Evolutionary conservation across 225 moss, liverwort and hornwort genomes (phyloP).

Genomic region (Physcomitrium patens): DNA sequence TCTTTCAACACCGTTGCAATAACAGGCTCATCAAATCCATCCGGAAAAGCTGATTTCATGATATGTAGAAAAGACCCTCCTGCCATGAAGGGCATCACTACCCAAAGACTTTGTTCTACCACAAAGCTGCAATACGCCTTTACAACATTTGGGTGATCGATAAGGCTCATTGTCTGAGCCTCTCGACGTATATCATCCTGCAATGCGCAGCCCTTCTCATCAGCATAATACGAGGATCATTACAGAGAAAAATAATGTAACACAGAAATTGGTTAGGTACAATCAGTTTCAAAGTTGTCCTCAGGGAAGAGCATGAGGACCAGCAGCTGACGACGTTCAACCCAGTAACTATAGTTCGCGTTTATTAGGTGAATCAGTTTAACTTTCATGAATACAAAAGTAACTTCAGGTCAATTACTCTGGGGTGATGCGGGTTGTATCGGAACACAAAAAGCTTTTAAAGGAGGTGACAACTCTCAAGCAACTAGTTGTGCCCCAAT

Average conservation of each 20-base stretch:
- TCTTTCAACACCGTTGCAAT: slow-evolving; percentile 97
- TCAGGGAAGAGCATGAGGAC: background rate
- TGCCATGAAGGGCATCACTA: slow-evolving; percentile 96
- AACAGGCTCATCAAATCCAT: slow-evolving; percentile 93
- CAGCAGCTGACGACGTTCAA: slow-evolving; percentile 18
- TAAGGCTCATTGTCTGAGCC: slow-evolving; percentile 92
- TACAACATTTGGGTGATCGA: slow-evolving; percentile 91
- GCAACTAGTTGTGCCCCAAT: no score
- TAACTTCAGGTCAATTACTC: background rate
- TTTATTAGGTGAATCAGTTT: slow-evolving; percentile 8
- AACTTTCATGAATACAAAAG: background rate
- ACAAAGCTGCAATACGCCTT: slow-evolving; percentile 92
- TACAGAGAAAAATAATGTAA: background rate
- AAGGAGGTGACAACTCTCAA: no score
- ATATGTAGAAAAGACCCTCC: slow-evolving; percentile 97
- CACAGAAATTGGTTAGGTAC: background rate
- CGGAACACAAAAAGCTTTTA: no score
- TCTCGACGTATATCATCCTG: slow-evolving; percentile 91
- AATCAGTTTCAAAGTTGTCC: background rate
- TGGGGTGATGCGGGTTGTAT: no score
- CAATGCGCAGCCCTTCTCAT: slow-evolving; percentile 17
- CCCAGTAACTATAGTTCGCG: background rate
- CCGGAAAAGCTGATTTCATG: slow-evolving; percentile 88
- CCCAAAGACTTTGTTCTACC: slow-evolving; percentile 81
- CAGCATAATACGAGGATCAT: slow-evolving; percentile 10